A percentile compares a stretch with the other conserved stretches of the same genome.
Evolutionary conservation across 2,329 filamentous ascomycete genomes (phyloP).

Genomic region (Nothophaeocryptopus gaeumannii): DNA sequence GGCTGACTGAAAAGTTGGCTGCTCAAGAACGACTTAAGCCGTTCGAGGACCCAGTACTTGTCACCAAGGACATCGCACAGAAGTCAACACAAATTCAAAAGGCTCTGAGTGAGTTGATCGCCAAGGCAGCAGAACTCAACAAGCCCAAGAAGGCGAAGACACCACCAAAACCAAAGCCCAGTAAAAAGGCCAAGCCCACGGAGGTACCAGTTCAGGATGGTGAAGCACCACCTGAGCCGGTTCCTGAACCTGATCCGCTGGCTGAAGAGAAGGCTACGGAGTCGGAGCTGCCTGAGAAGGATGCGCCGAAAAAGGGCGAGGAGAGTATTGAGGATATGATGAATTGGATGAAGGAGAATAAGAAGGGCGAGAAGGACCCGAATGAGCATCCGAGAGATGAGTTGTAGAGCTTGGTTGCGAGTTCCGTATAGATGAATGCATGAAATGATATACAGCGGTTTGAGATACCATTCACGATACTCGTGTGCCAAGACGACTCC

Average conservation of each 20-base stretch:
- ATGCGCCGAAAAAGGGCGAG: conserved; percentile 7
- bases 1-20: conserved; percentile 70
- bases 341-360: conserved; percentile 21
- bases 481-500: too few species aligned
- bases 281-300: too few species aligned
- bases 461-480: too few species aligned
- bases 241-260: conserved; percentile 7
- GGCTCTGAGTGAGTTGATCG: conserved; percentile 65
- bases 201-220: conserved; percentile 7
- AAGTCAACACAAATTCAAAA: conserved; percentile 71
- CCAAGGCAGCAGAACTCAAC: conserved; percentile 42
- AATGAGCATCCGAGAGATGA: conserved; percentile 17
- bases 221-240: conserved; percentile 13
- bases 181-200: conserved; percentile 18
- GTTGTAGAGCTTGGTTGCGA: too few species aligned
- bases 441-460: background rate
- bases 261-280: conserved; percentile 10
- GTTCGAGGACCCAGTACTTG: conserved; percentile 72
- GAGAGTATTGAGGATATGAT: conserved; percentile 26
- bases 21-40: conserved; percentile 68
- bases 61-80: conserved; percentile 66
- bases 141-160: conserved; percentile 20
- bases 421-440: conserved; percentile 14
- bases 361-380: conserved; percentile 7
- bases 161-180: conserved; percentile 22